Evolutionary conservation across 176 grass and related monocot genomes (phyloP), one percentile per base, ranked within the genome.

Genomic region (Ensete ventricosum): DNA sequence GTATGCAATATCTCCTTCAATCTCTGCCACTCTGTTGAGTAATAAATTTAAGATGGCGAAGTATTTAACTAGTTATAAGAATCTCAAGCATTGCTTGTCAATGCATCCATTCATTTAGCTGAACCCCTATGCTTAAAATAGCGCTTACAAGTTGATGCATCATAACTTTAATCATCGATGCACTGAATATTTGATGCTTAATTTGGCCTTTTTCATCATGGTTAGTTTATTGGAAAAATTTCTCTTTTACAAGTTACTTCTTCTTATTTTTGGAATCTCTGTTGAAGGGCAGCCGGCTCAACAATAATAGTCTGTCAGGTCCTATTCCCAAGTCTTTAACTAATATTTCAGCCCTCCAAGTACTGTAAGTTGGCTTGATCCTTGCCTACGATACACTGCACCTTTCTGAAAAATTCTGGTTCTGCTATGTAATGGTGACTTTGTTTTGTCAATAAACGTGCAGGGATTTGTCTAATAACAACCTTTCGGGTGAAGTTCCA

Each of bases 251-350:
- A 9, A 51, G 17, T 51, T 25, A 14, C 9, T 68, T 68, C 4
- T 34, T 50, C 17, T 21, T 71, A 71, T 71, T 50, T 21, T 52
- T 71, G 19, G 53, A 51, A 51, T 71, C 52, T 3, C 20, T 21
- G 50, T 71, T 50, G 48, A 71, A 71, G 69, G 69, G 51, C 51
- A 71, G 69, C n/a, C 69, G 69, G 9, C 69, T 71, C 21, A 71
- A 71, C 69, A 71, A 71, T 71, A 71, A 71, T n/a, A 52, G 14
- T 11, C 49, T 71, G 21, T 71, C 48, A 1, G 69, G 69, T 21
- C 17, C 34, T 51, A 71, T 71, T 71, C 69, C 69, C 17, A 21
- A 71, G 34, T 71, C 69, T 21, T 71, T 71, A 16, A 71, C 69
- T 20, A 71, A 51, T 71, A 51, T 71, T 52, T 53, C 69, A 3